These are phyloP conservation scores for Trypanosoma cruzi DNA, from an alignment of 208 protist species.

Conservation along the genomic window DNA sequence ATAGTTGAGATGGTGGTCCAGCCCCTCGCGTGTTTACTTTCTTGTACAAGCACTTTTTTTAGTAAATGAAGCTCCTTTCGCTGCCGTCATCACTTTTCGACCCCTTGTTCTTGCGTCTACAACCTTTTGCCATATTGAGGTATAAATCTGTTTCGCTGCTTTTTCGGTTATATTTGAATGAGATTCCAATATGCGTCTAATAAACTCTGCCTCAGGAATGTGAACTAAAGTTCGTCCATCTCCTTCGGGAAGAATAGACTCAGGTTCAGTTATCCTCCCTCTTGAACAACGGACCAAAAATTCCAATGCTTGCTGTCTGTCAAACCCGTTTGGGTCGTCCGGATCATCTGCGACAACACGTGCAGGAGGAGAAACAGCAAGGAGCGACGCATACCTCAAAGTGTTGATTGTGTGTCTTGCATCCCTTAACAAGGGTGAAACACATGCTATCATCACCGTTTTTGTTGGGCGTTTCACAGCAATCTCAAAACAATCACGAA, in stretches of 20 bases:
- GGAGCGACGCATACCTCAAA: conserved; percentile 84
- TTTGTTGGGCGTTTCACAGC: conserved; percentile 85
- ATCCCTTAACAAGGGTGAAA: conserved; percentile 89
- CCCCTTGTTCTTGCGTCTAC: conserved; percentile 88
- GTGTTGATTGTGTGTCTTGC: conserved; percentile 90
- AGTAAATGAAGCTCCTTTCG: conserved; percentile 53
- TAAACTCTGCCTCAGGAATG: conserved; percentile 90
- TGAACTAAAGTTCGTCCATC: conserved; percentile 89
- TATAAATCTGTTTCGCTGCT: conserved; percentile 90
- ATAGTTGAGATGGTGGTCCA: conserved; percentile 5
- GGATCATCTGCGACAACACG: conserved; percentile 75
- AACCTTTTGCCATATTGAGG: conserved; percentile 81
- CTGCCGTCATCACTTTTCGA: conserved; percentile 85
- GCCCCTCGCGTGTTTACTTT: conserved; percentile 23
- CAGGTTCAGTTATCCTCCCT: conserved; percentile 62
- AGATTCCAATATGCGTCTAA: conserved; percentile 64
- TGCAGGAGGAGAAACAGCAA: conserved; percentile 72
- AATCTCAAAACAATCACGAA: conserved; percentile 93
- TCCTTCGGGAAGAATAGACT: conserved; percentile 82
- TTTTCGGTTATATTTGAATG: conserved; percentile 81
- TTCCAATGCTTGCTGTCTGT: conserved; percentile 69
- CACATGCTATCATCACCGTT: conserved; percentile 91
- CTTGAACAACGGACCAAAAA: conserved; percentile 65
- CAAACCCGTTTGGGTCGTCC: conserved; percentile 84
- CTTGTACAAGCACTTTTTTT: conserved; percentile 55